Conservation (phyloP, 805 yeast genomes). For the Starmerella bacillaris region DNA sequence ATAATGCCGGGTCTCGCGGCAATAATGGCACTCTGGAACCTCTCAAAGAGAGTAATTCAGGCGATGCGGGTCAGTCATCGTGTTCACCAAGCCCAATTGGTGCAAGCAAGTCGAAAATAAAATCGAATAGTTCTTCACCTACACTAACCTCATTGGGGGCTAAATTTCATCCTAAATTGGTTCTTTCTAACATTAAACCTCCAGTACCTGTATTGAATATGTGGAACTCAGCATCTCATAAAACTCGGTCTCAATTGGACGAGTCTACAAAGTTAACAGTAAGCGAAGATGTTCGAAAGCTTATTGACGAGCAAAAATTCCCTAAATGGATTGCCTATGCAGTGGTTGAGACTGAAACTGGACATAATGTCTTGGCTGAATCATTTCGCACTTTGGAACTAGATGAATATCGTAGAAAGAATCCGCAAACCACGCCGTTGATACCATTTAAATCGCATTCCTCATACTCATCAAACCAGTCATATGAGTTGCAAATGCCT, state of each 20-base stretch:
- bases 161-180: no score
- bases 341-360: conserved; percentile 22
- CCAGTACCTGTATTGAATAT: not conserved
- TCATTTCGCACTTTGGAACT: conserved; percentile 51
- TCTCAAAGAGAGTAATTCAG: no score
- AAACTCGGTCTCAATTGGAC: no score
- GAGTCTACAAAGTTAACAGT: not conserved
- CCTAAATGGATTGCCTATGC: conserved; percentile 39
- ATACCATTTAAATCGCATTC: no score
- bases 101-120: no score
- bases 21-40: no score
- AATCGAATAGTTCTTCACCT: no score
- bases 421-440: no score
- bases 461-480: not conserved
- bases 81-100: no score
- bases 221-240: not conserved
- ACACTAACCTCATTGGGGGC: no score
- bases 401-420: conserved; percentile 42
- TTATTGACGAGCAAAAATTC: conserved; percentile 18
- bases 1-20: no score
- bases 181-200: not conserved
- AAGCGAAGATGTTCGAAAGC: conserved; percentile 12
- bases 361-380: conserved; percentile 28
- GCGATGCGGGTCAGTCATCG: no score
- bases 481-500: conserved; percentile 3